Evolutionary conservation across 495 filamentous ascomycete species (phyloP), one percentile per base, ranked within the genome.

Genomic region (Choiromyces venosus): DNA sequence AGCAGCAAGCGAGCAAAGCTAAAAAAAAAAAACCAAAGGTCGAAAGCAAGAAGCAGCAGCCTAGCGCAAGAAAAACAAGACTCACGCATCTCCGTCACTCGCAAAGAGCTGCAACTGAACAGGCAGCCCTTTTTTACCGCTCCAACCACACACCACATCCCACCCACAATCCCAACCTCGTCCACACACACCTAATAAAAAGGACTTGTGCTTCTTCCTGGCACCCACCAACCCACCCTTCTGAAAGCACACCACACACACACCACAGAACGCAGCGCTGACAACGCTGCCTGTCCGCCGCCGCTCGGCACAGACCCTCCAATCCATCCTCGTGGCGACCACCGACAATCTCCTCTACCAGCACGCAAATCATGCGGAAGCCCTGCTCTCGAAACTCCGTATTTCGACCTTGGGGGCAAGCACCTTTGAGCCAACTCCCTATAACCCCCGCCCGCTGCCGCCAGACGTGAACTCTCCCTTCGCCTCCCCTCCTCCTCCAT

Each of bases 381-480:
- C 79, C 46, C 75, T 80, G 12, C 56, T 80, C 38, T 80, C 79
- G 73, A 80, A 80, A 74, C 79, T 80, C 69, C 79, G 78, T 71
- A 80, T 71, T 19, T 80, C 78, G 37, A 77, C 79, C 66, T 73
- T 71, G 65, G 71, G 78, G 40, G 71, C 69, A 69, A 77, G 74
- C 66, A 77, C 76, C 71, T 77, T 77, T 33, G 78, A 71, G 66
- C 76, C 77, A 52, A 73, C 77, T 71, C 74, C 76, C 61, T 79
- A 76, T 67, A 79, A 79, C 42, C 70, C 73, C 61, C 36, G 36
- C 36, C 70, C 65, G n/a, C 36, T 39, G 10, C 69, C 73, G 46
- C 71, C 74, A 40, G 40, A 71, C 74, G 80, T 80, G 78, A 80
- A 19, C 67, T 77, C 78, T n/a, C 78, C 78, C 37, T 80, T 80